phyloP scores from a whole-genome alignment of 2,329 filamentous ascomycete species.

The Thermoascus crustaceus region DNA sequence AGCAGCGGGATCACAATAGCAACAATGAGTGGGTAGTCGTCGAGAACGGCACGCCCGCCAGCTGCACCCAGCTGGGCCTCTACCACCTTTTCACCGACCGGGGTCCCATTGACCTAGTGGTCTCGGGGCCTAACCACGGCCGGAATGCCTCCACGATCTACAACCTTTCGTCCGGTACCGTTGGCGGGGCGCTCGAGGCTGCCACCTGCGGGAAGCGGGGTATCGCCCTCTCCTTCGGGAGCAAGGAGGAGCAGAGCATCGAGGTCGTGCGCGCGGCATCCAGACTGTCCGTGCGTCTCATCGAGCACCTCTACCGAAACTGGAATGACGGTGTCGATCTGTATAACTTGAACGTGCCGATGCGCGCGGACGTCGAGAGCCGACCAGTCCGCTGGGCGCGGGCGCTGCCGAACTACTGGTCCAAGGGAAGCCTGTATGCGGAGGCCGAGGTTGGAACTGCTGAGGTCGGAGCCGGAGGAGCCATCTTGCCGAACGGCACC shows the following conservation, averaged over 20 bases:
- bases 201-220: conserved; percentile 59
- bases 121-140: conserved; percentile 71
- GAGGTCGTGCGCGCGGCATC: conserved; percentile 66
- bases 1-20: conserved; percentile 16
- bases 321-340: conserved; percentile 67
- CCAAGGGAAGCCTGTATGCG: conserved; percentile 66
- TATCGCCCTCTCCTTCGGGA: conserved; percentile 78
- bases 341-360: conserved; percentile 78
- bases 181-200: conserved; percentile 68
- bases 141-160: conserved; percentile 72
- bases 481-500: conserved; percentile 49
- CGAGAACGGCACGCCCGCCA: conserved; percentile 67
- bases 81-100: conserved; percentile 65
- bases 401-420: conserved; percentile 84
- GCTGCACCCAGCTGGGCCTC: conserved; percentile 67
- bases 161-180: conserved; percentile 63
- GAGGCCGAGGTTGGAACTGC: too few species aligned
- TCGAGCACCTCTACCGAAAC: conserved; percentile 63
- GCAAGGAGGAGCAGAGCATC: conserved; percentile 67
- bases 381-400: conserved; percentile 66
- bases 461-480: conserved; percentile 50
- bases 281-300: conserved; percentile 60
- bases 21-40: conserved; percentile 64
- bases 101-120: conserved; percentile 62
- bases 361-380: conserved; percentile 61